These are phyloP conservation scores for Geranium brycei DNA, from an alignment of 345 rosid species.

Conservation along the genomic window DNA sequence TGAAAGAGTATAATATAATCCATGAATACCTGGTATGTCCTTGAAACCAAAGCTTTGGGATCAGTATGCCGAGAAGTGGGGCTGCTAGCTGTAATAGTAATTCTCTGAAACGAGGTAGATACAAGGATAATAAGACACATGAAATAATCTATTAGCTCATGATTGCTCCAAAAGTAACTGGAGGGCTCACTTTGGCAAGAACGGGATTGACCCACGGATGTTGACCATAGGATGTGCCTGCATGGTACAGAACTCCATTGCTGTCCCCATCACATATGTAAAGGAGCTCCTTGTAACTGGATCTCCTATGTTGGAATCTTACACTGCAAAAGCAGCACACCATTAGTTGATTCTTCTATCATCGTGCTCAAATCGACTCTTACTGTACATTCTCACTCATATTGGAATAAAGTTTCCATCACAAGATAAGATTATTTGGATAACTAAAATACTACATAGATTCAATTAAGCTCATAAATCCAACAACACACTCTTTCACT, in stretches of 20 bases:
- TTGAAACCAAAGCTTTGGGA: conserved; percentile 73
- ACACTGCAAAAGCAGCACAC: conserved; percentile 17
- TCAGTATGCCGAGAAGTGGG: conserved; percentile 81
- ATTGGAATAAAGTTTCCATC: no score
- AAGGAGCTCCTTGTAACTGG: conserved; percentile 92
- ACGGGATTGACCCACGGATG: conserved; percentile 98
- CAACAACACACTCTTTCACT: no score
- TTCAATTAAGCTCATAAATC: no score
- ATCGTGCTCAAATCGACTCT: not conserved
- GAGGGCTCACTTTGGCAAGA: conserved; percentile 52
- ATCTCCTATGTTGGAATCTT: conserved; percentile 68
- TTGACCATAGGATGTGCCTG: conserved; percentile 81
- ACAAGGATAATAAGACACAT: conserved; percentile 2
- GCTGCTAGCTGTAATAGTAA: conserved; percentile 60
- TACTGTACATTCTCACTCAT: no score
- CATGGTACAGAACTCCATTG: conserved; percentile 78
- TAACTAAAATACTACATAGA: no score
- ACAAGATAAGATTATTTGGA: no score
- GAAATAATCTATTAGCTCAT: not conserved
- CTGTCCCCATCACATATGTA: conserved; percentile 96
- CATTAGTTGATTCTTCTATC: not conserved
- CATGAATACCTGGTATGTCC: conserved; percentile 56
- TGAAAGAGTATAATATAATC: conserved; percentile 4
- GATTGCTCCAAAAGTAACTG: not conserved
- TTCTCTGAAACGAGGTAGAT: conserved; percentile 33